Base-by-base conservation (phyloP, 2,329 filamentous ascomycete species). In the Diaporthe capsici region DNA sequence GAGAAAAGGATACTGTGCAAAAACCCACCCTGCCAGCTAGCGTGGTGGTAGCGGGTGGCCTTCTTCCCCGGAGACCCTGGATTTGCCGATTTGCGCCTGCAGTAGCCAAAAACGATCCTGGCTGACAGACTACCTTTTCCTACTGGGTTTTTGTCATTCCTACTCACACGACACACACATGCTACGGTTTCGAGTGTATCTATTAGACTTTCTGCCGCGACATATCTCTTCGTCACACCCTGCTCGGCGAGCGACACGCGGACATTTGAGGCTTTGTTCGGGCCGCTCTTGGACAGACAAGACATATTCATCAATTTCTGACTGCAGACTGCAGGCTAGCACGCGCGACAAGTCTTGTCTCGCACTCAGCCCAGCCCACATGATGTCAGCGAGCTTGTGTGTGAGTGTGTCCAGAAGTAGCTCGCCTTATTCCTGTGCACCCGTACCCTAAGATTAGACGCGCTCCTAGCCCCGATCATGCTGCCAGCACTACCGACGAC, bases 21-120 rank as follows among this genome's bases (percentile, higher is more conserved):
- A 53, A 39, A 28, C 47, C 63, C 63, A 68, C 63, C 47, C 47
- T 55, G 65, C 47, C 34, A 39, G 65, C 63, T 67, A 51, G 28
- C 31, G 61, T 51, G 25, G 42, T 51, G 63, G 20, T 68, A 28
- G 31, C 28, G 47, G 31, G 63, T 53, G 31, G 65, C 10, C 25
- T 51, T 17, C 63, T 68, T 53, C 65, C 65, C 65, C 65, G 65
- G 65, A 68, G 47, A 70, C 65, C 65, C 65, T 70, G 65, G 65
- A 68, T 68, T 68, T 68, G n/a, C 65, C 65, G 65, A 39, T 53
- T 37, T 53, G 65, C 47, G 65, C 34, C 31, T 68, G 65, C 65
- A 68, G 34, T 51, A 68, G 47, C 31, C 47, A 37, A 34, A 28
- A 6, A 28, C 34, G 8, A 70, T 55, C 49, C 65, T 70, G 49